Percentiles rank a stretch among this genome's conserved stretches.
Evolutionary conservation across 176 grass and related monocot genomes (phyloP).

Genomic region (Raddia distichophylla): DNA sequence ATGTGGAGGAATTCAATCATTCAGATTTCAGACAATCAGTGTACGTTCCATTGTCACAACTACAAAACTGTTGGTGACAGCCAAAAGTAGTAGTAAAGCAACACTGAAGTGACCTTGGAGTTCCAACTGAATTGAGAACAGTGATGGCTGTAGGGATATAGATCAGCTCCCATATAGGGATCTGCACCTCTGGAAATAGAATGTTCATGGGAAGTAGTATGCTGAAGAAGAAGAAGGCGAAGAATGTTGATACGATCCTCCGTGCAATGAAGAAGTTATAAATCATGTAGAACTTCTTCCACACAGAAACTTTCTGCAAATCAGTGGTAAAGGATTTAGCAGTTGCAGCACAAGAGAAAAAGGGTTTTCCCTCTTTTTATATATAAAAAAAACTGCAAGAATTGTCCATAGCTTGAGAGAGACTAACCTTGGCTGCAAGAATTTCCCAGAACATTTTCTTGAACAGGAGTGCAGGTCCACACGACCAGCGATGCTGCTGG

Average conservation of each 20-base stretch:
- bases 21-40: no score
- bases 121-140: constrained; percentile 63
- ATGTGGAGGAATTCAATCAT: neutral
- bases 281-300: constrained; percentile 67
- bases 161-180: constrained; percentile 55
- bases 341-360: neutral
- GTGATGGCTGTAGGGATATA: constrained; percentile 49
- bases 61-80: neutral
- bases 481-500: constrained; percentile 92
- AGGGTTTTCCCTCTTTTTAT: no score
- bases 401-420: neutral
- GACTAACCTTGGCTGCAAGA: constrained; percentile 63
- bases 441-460: constrained; percentile 75
- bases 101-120: constrained; percentile 51
- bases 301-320: constrained; percentile 54
- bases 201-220: constrained; percentile 51
- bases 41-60: neutral
- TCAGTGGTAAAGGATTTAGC: neutral
- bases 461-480: constrained; percentile 74
- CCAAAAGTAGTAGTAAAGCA: neutral
- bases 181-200: constrained; percentile 55
- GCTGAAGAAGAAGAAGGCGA: constrained; percentile 74
- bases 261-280: constrained; percentile 72
- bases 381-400: neutral
- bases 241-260: constrained; percentile 50